A percentile compares a stretch with the other conserved stretches of the same genome.
Evolutionary conservation across 2,329 filamentous ascomycete genomes (phyloP).

Genomic region (Juglanconis juglandina): DNA sequence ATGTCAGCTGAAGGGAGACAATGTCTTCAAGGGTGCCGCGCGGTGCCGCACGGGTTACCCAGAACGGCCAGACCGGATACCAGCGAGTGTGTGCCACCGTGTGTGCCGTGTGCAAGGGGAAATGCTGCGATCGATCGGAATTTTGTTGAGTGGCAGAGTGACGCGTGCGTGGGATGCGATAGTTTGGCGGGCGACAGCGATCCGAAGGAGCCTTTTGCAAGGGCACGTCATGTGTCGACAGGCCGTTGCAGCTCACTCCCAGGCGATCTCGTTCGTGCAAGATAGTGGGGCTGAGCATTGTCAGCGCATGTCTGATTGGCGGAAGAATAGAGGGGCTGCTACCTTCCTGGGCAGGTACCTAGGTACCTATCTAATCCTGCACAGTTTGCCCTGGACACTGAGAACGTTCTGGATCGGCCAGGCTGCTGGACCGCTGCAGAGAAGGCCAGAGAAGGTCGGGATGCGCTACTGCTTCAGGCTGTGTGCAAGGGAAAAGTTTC

Average conservation of each 20-base stretch:
- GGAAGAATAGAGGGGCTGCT: slow-evolving; percentile 7
- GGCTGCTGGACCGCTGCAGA: background rate
- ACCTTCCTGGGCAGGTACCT: too few species aligned
- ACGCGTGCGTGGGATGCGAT: too few species aligned
- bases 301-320: background rate
- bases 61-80: background rate
- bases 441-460: background rate
- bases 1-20: background rate
- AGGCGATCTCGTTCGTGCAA: background rate
- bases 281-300: background rate
- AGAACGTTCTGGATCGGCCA: background rate
- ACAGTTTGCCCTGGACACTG: slow-evolving; percentile 2
- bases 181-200: slow-evolving; percentile 7
- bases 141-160: too few species aligned
- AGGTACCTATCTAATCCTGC: background rate
- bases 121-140: background rate
- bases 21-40: background rate
- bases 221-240: slow-evolving; percentile 6
- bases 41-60: background rate
- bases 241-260: background rate
- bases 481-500: background rate
- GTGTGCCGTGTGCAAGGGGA: background rate
- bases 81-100: background rate
- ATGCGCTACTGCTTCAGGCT: background rate
- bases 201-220: background rate